Evolutionary conservation across 495 filamentous ascomycete species (phyloP).

Genomic region (Penicillium goetzii): DNA sequence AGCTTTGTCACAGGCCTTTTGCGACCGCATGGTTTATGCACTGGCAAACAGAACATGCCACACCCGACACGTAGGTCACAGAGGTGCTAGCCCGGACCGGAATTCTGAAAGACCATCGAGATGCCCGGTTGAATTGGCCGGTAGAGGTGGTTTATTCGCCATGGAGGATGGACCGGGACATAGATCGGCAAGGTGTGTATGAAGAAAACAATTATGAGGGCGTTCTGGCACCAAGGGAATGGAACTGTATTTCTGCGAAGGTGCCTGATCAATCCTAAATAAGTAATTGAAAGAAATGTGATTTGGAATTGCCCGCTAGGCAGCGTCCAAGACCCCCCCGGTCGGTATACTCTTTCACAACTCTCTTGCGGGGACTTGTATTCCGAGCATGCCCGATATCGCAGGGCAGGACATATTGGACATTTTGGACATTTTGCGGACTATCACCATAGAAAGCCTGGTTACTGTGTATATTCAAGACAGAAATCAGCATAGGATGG

Average conservation of each 20-base stretch:
- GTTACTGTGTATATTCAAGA: background rate
- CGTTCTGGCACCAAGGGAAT: background rate
- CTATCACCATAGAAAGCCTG: background rate
- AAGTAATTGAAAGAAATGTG: background rate
- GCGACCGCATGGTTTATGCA: too few species aligned
- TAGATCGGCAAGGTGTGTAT: too few species aligned
- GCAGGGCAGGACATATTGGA: background rate
- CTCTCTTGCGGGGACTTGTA: background rate
- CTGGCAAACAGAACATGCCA: too few species aligned
- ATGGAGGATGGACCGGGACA: too few species aligned
- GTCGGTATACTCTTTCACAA: background rate
- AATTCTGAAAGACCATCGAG: too few species aligned
- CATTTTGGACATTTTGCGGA: background rate
- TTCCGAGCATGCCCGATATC: slow-evolving; percentile 5
- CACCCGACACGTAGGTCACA: too few species aligned
- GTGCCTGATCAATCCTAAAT: background rate
- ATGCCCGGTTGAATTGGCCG: too few species aligned
- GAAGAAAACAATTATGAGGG: background rate
- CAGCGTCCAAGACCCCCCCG: background rate
- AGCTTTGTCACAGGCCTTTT: too few species aligned
- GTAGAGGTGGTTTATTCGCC: too few species aligned
- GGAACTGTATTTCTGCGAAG: background rate
- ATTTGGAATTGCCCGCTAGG: background rate
- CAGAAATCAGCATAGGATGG: background rate
- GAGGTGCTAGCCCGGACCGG: too few species aligned